A percentile compares a stretch with the other conserved stretches of the same genome.
phyloP scores from a whole-genome alignment of 768 basidiomycete species.

The Psilocybe sp. region DNA sequence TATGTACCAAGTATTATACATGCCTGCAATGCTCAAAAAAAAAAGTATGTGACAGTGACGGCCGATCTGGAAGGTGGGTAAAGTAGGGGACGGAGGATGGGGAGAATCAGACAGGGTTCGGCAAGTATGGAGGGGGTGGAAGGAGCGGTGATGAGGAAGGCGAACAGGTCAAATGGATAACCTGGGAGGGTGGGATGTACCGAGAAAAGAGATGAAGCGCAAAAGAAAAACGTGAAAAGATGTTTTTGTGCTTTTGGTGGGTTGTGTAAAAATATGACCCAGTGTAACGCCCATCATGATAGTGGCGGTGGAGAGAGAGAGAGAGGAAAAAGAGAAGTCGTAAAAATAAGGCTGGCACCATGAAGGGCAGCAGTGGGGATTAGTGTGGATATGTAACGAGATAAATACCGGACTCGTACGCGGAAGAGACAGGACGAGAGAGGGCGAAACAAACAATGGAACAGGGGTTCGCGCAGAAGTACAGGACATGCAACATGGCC shows the following conservation, averaged over 20 bases:
- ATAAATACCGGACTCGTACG: constrained; percentile 29
- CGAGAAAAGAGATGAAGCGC: constrained; percentile 32
- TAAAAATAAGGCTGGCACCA: constrained; percentile 14
- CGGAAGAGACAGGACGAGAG: constrained; percentile 4
- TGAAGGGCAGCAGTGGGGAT: constrained; percentile 22
- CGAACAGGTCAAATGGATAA: constrained; percentile 1
- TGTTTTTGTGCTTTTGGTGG: constrained; percentile 49
- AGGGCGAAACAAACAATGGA: constrained; percentile 10
- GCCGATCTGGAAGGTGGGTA: constrained; percentile 18
- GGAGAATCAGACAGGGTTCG: constrained; percentile 14
- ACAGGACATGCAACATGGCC: constrained; percentile 14
- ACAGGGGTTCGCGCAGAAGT: not conserved
- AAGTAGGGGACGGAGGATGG: constrained; percentile 14
- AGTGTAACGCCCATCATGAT: constrained; percentile 14
- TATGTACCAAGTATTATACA: constrained; percentile 10
- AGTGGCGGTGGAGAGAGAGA: constrained; percentile 16
- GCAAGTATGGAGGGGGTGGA: constrained; percentile 19
- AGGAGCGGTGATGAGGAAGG: constrained; percentile 20
- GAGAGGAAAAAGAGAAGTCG: constrained; percentile 22
- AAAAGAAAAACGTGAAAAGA: constrained; percentile 24
- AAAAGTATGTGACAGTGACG: constrained; percentile 16
- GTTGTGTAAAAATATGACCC: constrained; percentile 6
- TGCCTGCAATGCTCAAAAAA: constrained; percentile 39
- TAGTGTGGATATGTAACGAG: constrained; percentile 28
- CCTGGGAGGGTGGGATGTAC: constrained; percentile 18